phyloP scores from a whole-genome alignment of 2,329 filamentous ascomycete genomes.

The Verticillium isaacii region DNA sequence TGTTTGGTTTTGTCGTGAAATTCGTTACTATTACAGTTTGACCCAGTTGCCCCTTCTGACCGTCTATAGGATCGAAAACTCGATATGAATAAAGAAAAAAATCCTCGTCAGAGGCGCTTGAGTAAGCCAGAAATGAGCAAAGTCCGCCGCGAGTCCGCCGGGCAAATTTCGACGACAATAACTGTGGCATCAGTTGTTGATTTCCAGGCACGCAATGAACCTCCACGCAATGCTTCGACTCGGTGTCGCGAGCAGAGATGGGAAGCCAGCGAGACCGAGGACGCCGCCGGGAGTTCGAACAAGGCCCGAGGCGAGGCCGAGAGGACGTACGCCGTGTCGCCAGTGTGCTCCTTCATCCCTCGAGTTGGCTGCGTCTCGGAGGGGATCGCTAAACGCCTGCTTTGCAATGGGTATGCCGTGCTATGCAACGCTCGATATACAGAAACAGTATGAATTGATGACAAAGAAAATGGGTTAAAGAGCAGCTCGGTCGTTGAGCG shows the following conservation, averaged over 20 bases:
- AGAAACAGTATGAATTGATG: conserved; percentile 17
- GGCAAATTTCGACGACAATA: background rate
- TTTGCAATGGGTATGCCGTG: conserved; percentile 16
- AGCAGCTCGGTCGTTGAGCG: conserved; percentile 9
- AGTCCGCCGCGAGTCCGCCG: background rate
- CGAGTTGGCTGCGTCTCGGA: background rate
- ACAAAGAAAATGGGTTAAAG: conserved; percentile 11
- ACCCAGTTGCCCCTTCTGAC: conserved; percentile 12
- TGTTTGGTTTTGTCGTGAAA: conserved; percentile 6
- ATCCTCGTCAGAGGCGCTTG: background rate
- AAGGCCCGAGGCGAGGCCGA: too few species aligned
- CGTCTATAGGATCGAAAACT: conserved; percentile 6
- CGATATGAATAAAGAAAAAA: background rate
- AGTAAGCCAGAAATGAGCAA: background rate
- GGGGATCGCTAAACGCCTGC: conserved; percentile 4
- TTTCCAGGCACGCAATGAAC: background rate
- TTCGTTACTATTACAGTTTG: conserved; percentile 13
- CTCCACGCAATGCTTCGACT: too few species aligned
- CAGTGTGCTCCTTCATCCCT: background rate
- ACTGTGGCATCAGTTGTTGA: background rate
- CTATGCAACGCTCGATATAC: conserved; percentile 32
- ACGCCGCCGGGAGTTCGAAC: too few species aligned
- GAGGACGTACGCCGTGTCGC: too few species aligned
- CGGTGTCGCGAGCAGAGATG: too few species aligned
- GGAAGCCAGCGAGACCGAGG: too few species aligned